Conservation (phyloP, 2,329 filamentous ascomycete genomes). For the Paraphaeosphaeria sporulosa region DNA sequence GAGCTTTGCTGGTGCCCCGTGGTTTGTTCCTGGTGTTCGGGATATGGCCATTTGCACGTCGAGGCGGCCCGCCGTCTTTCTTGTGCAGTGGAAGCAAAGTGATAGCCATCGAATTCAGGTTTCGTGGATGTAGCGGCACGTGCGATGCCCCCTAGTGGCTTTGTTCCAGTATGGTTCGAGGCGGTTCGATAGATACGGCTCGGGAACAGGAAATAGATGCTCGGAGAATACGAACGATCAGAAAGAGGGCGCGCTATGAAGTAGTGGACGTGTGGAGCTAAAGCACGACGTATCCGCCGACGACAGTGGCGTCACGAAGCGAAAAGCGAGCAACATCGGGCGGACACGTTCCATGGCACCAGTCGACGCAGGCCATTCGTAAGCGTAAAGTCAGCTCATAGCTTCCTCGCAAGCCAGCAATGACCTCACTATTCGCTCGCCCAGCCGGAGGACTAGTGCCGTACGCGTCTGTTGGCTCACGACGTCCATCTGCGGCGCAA, state of each 20-base stretch:
- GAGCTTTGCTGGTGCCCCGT: background rate
- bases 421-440: slow-evolving; percentile 6
- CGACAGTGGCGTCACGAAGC: slow-evolving; percentile 18
- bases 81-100: slow-evolving; percentile 17
- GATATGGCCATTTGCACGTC: slow-evolving; percentile 9
- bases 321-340: background rate
- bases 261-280: background rate
- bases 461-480: background rate
- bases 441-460: background rate
- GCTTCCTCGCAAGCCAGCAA: background rate
- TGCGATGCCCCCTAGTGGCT: background rate
- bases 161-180: background rate
- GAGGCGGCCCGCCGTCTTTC: slow-evolving; percentile 4
- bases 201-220: background rate
- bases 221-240: background rate
- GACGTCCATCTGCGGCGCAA: slow-evolving; percentile 2
- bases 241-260: slow-evolving; percentile 5
- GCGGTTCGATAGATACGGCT: background rate
- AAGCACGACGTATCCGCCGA: slow-evolving; percentile 10
- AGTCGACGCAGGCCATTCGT: background rate
- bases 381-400: background rate
- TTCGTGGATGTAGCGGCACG: slow-evolving; percentile 2
- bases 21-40: slow-evolving; percentile 1
- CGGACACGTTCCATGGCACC: background rate
- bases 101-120: slow-evolving; percentile 6